Conservation (phyloP, 2,329 filamentous ascomycete species). For the Graphilbum sp. region DNA sequence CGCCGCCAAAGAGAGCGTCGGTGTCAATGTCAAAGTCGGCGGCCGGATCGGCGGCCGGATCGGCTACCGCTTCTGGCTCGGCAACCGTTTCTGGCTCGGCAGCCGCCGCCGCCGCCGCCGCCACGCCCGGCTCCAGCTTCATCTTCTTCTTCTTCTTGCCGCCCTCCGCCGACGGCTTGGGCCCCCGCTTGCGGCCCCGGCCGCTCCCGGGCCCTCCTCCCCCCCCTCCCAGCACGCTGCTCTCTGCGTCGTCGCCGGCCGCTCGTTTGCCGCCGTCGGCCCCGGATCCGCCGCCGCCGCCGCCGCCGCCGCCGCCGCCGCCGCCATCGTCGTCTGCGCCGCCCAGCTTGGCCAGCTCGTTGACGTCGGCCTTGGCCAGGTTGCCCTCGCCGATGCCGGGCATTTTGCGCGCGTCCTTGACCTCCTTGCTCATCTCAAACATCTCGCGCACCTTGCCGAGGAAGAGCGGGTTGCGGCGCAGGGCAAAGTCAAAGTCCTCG, state of each 20-base stretch:
- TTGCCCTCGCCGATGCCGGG: conserved; percentile 48
- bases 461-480: conserved; percentile 70
- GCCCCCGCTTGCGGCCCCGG: conserved; percentile 1
- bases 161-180: conserved; percentile 7
- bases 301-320: conserved; percentile 1
- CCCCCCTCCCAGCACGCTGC: too few species aligned
- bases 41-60: not conserved
- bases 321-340: conserved; percentile 3
- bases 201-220: conserved; percentile 1
- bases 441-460: conserved; percentile 82
- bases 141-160: conserved; percentile 10
- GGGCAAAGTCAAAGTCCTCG: conserved; percentile 91
- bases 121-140: conserved; percentile 3
- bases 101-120: not conserved
- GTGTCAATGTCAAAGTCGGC: not conserved
- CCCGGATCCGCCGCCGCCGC: conserved; percentile 1
- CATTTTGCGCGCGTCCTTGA: conserved; percentile 68
- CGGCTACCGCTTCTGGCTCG: not conserved
- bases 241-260: conserved; percentile 2
- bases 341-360: conserved; percentile 11
- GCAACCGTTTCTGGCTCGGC: not conserved
- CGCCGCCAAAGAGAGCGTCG: conserved; percentile 1
- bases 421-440: conserved; percentile 71
- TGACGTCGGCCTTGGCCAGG: conserved; percentile 12
- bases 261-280: conserved; percentile 3